Conservation (phyloP, 2,329 filamentous ascomycete genomes). For the Talaromyces sp. region DNA sequence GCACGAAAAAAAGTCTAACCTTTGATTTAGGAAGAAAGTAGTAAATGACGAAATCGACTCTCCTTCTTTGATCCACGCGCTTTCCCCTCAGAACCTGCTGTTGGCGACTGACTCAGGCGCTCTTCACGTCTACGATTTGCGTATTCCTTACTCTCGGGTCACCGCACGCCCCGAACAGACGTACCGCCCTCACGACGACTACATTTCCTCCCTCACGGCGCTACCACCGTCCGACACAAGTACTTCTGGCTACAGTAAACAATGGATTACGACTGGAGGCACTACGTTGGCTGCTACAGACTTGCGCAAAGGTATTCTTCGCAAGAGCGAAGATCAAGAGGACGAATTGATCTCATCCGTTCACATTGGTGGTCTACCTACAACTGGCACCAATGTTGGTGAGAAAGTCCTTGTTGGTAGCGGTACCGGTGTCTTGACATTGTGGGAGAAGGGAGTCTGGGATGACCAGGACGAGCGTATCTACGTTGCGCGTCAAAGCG, state of each 20-base stretch:
- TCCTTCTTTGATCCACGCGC: constrained; percentile 57
- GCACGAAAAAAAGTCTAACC: background rate
- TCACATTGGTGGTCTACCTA: constrained; percentile 73
- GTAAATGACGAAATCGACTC: constrained; percentile 61
- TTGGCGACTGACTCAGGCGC: constrained; percentile 87
- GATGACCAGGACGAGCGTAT: constrained; percentile 92
- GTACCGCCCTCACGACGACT: constrained; percentile 85
- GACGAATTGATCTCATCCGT: constrained; percentile 82
- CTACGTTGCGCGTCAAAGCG: constrained; percentile 62
- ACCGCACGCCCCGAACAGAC: constrained; percentile 69
- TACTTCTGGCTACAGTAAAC: constrained; percentile 85
- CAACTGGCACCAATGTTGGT: constrained; percentile 64
- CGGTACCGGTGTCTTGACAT: constrained; percentile 74
- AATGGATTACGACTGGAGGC: constrained; percentile 91
- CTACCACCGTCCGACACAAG: constrained; percentile 75
- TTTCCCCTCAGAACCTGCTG: constrained; percentile 84
- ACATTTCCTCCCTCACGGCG: constrained; percentile 81
- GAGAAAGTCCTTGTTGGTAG: constrained; percentile 74
- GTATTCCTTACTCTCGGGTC: constrained; percentile 55
- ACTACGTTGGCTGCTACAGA: constrained; percentile 90
- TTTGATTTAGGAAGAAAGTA: constrained; percentile 9
- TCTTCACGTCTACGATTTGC: constrained; percentile 82
- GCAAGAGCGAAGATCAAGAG: constrained; percentile 90
- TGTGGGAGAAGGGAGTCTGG: constrained; percentile 95
- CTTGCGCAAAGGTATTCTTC: constrained; percentile 77